phyloP scores from a whole-genome alignment of 345 rosid species.

The Corchorus olitorius region DNA sequence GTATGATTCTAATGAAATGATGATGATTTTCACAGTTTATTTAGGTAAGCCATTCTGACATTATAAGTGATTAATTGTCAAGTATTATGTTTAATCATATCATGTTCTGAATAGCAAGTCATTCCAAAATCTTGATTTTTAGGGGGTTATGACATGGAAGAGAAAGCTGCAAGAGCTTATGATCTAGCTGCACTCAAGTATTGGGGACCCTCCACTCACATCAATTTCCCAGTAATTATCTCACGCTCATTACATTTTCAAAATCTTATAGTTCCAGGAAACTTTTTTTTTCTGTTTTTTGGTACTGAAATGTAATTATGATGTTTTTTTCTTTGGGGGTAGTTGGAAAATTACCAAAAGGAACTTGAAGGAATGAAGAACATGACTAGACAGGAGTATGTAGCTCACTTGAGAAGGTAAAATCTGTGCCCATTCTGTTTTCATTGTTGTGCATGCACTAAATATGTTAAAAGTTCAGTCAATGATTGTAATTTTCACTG shows the following conservation, averaged over 20 bases:
- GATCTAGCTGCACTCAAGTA: slow-evolving; percentile 98
- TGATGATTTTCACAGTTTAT: slow-evolving; percentile 63
- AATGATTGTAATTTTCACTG: neutral
- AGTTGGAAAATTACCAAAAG: slow-evolving; percentile 78
- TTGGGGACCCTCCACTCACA: slow-evolving; percentile 95
- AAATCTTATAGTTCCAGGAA: slow-evolving; percentile 5
- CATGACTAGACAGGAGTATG: slow-evolving; percentile 90
- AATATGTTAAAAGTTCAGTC: neutral
- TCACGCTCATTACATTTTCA: slow-evolving; percentile 10
- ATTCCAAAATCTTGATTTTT: slow-evolving; percentile 36
- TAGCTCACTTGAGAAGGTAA: slow-evolving; percentile 88
- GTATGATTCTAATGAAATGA: slow-evolving; percentile 30
- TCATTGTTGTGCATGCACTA: neutral
- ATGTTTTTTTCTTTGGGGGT: slow-evolving; percentile 1
- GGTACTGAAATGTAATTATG: slow-evolving; percentile 20
- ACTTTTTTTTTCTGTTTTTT: slow-evolving; percentile 17
- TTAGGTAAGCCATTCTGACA: slow-evolving; percentile 60
- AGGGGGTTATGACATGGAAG: slow-evolving; percentile 99
- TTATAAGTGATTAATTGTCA: slow-evolving; percentile 22
- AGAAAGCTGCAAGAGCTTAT: slow-evolving; percentile 97
- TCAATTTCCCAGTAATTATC: slow-evolving; percentile 74
- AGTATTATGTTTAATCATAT: neutral
- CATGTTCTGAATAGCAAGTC: slow-evolving; percentile 13
- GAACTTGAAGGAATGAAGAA: slow-evolving; percentile 85
- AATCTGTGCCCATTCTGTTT: neutral